Base-by-base conservation (phyloP, 2,329 filamentous ascomycete genomes). In the Exophiala viscosa region DNA sequence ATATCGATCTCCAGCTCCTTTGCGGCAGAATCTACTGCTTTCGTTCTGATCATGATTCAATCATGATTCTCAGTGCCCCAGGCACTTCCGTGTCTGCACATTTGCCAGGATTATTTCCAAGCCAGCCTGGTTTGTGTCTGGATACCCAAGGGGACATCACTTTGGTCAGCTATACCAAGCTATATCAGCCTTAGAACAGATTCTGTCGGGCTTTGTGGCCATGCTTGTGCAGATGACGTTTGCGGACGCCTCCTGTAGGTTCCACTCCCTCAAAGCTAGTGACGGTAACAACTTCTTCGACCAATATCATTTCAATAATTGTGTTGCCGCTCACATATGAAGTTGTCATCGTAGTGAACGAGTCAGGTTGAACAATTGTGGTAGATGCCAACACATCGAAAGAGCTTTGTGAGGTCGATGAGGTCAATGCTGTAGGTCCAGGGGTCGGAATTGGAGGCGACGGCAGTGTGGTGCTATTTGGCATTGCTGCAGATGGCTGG, bases 261-360 rank as follows among this genome's bases (percentile, higher is more conserved):
- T 35, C 38, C 20, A 45, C 45, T 14, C 10, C 31, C 13, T 40
- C 48, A 11, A 50, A 20, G 6, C 52, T 43, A 9, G 61, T 62
- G 6, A 64, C 58, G 8, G 61, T 63, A 11, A 64, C 58, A 10
- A 57, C 39, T 45, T 63, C 60, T 41, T 61, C 55, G 10, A 63
- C 46, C 47, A 63, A 28, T 15, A 64, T 43, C 59, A 60, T 45
- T 20, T 62, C 43, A 18, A 60, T 54, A 17, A 52, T 39, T n/a
- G 54, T 34, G 38, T 59, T 59, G 43, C 55, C 45, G 28, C 57
- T 61, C 38, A 47, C 53, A 45, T 52, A 62, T 14, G 47, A 54
- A 6, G 57, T 59, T 1, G 52, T 60, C 33, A 45, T 55, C 9
- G 45, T 58, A 13, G 18, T 41, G 13, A 40, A 45, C 28, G 15